phyloP scores from a whole-genome alignment of 768 basidiomycete species.

The Boletus sp. region DNA sequence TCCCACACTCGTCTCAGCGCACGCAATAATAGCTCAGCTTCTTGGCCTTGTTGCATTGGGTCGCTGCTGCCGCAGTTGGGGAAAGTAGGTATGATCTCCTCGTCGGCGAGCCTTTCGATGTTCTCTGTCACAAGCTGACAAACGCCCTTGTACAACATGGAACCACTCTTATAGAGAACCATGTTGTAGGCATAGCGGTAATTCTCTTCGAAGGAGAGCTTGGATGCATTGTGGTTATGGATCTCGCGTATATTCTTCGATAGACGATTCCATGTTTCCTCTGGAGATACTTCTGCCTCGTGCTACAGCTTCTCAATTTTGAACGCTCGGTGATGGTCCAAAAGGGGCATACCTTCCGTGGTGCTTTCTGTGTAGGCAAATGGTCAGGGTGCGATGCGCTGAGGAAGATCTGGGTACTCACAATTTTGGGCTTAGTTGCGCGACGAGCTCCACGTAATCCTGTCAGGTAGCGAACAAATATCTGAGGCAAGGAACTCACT shows the following conservation, averaged over 20 bases:
- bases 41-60: constrained; percentile 70
- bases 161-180: constrained; percentile 83
- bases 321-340: background rate
- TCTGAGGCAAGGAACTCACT: constrained; percentile 16
- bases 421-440: constrained; percentile 39
- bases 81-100: constrained; percentile 78
- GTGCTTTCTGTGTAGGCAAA: constrained; percentile 37
- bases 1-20: constrained; percentile 87
- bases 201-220: constrained; percentile 89
- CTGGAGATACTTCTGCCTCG: constrained; percentile 69
- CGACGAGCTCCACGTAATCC: constrained; percentile 24
- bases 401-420: constrained; percentile 32
- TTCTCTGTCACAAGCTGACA: constrained; percentile 76
- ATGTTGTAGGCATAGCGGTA: constrained; percentile 94
- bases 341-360: constrained; percentile 40
- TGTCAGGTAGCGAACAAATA: constrained; percentile 12
- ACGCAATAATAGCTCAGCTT: constrained; percentile 82
- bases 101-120: constrained; percentile 71
- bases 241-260: constrained; percentile 89
- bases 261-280: constrained; percentile 80
- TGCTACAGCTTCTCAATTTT: constrained; percentile 43
- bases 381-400: constrained; percentile 17
- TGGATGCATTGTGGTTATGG: constrained; percentile 87
- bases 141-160: constrained; percentile 83
- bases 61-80: constrained; percentile 68